Evolutionary conservation across 1,139 yeast species (phyloP).

Genomic region (Debaryomyces coudertii): DNA sequence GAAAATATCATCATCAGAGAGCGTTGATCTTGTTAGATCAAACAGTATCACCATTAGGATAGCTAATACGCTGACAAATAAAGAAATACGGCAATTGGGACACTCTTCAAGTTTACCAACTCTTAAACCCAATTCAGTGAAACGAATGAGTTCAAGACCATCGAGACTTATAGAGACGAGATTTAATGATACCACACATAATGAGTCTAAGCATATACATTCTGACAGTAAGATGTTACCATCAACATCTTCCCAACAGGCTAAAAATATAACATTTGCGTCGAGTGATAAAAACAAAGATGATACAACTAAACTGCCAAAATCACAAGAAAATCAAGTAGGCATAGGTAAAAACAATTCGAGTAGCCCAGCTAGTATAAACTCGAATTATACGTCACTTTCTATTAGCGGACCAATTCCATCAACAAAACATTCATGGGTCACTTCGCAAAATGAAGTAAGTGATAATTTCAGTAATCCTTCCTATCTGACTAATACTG

Average conservation of each 20-base stretch:
- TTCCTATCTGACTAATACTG: not conserved
- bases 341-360: constrained; percentile 3
- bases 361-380: constrained; percentile 27
- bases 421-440: constrained; percentile 39
- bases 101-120: constrained; percentile 48
- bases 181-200: not conserved
- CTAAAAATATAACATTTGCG: not conserved
- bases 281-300: not conserved
- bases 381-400: constrained; percentile 31
- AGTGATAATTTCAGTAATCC: not conserved
- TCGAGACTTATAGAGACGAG: constrained; percentile 15
- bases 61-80: constrained; percentile 9
- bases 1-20: constrained; percentile 47
- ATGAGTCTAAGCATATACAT: constrained; percentile 9
- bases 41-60: constrained; percentile 22
- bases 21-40: constrained; percentile 36
- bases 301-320: not conserved
- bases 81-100: constrained; percentile 30
- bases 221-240: constrained; percentile 18
- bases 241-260: constrained; percentile 13
- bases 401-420: constrained; percentile 35
- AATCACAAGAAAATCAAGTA: not conserved
- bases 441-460: constrained; percentile 25
- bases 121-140: constrained; percentile 26
- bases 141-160: constrained; percentile 11